Base-by-base conservation (phyloP, 306 rosid genomes). In the Cucurbita moschata region DNA sequence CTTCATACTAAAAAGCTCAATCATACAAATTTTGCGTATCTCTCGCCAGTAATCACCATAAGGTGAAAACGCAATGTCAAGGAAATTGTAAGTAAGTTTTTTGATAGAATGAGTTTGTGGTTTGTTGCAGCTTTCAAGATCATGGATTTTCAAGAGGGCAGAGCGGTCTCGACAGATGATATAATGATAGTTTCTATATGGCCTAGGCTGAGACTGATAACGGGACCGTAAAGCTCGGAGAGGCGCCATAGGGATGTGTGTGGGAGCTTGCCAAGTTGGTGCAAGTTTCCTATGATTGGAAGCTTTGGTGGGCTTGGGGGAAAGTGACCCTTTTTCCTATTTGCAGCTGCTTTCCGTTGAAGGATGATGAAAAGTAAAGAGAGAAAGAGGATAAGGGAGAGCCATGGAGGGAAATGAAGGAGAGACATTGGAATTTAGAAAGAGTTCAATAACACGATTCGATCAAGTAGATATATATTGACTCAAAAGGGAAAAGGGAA, bases 1-100 rank as follows among this genome's bases (percentile, higher is more conserved):
- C 6, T 77, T 77, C 4, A 71, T 7, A 30, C 75, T 82, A 13
- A 89, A 83, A 4, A 89, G 65, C 68, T 89, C 80, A 12, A 76
- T 43, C 10, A 62, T 70, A 8, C 86, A 85, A 0, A 87, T 55
- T 19, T 87, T 85, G 12, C 77, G 70, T 40, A 84, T 75, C 46
- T 87, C 85, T 69, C 85, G 78, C 86, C 83, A 89, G 43, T 80
- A 79, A 3, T 86, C 86, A 1, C 82, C 38, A 15, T 79, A 83
- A 3, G 88, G 91, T 0, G 84, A 57, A 54, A 85, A 80, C 7
- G 68, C 85, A 1, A 87, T 0, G 71, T 89, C 96, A 1, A 43
- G 75, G 7, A 79, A 78, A 23, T 87, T 81, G 80, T 87, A 79
- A 1, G 90, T 80, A 21, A 89, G 43, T 16, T 62, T 82, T 4